Conservation (phyloP, 306 rosid species). For the Inga oerstediana region DNA sequence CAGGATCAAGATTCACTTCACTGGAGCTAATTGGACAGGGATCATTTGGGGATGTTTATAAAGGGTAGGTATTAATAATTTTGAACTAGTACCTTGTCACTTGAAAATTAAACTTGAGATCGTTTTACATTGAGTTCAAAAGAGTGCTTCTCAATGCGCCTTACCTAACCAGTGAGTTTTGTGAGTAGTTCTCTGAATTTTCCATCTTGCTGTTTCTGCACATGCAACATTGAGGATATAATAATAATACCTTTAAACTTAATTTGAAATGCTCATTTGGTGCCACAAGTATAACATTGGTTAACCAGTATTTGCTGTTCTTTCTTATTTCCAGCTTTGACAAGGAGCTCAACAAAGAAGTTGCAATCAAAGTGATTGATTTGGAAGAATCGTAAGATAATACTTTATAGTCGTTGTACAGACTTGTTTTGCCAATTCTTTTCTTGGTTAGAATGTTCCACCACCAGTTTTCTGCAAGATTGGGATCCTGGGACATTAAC, state of each 20-base stretch:
- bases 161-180: constrained; percentile 23
- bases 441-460: constrained; percentile 15
- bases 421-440: constrained; percentile 7
- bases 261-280: constrained; percentile 15
- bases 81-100: constrained; percentile 5
- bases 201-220: constrained; percentile 23
- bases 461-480: not conserved
- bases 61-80: constrained; percentile 65
- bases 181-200: constrained; percentile 16
- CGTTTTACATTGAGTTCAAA: constrained; percentile 11
- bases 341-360: constrained; percentile 84
- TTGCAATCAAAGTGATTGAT: constrained; percentile 97
- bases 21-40: constrained; percentile 96
- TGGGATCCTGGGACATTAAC: constrained; percentile 3
- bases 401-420: not conserved
- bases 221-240: constrained; percentile 10
- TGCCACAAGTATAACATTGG: not conserved
- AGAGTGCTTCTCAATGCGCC: constrained; percentile 17
- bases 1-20: constrained; percentile 82
- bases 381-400: constrained; percentile 95
- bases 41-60: constrained; percentile 94
- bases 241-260: constrained; percentile 1
- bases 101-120: constrained; percentile 10
- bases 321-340: constrained; percentile 76
- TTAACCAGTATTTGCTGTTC: constrained; percentile 13